Base-by-base conservation (phyloP, 352 stramenopile genomes). In the Detonula confervacea region DNA sequence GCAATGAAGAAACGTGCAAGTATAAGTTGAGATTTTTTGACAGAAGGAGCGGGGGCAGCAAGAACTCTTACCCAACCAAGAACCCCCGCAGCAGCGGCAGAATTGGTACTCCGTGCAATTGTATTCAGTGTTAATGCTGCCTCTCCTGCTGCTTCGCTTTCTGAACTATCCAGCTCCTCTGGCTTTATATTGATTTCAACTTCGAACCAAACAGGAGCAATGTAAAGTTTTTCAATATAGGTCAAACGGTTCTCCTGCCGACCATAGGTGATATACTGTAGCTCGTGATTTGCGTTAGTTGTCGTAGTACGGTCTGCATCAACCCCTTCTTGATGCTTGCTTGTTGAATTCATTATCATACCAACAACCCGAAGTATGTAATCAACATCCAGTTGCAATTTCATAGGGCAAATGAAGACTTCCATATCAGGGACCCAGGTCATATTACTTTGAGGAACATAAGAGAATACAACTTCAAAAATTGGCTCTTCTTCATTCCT, bases 141-240 rank as follows among this genome's bases (percentile, higher is more conserved):
- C 25, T 73, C 65, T 61, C 25, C 33, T 39, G 37, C 70, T 24
- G 27, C n/a, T 37, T 78, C 49, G 11, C 54, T 46, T 37, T 67
- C 46, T 54, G 72, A 54, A 70, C 54, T 16, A 61, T 62, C 66
- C 39, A 35, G 7, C 27, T 86, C 77, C 33, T 86, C 77, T 27
- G 77, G 60, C 62, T 82, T 86, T 5, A 90, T 73, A 37, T 86
- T 81, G 0, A 90, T 49, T 61, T 90, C 83, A 24, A 87, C 35
- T 47, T 90, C 71, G 42, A 90, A 68, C 16, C 42, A 67, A 47
- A 84, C 68, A 25, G 63, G 61, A 16, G 65, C 30, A 37, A 90
- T 82, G 30, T 78, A 68, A 2, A 90, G 56, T 20, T 80, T 81
- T 64, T 90, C 83, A 51, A 90, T 82, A 54, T 90, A 90, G 27